These are phyloP conservation scores for Xylaria digitata DNA, from an alignment of 2,329 filamentous ascomycete genomes.

Conservation along the genomic window DNA sequence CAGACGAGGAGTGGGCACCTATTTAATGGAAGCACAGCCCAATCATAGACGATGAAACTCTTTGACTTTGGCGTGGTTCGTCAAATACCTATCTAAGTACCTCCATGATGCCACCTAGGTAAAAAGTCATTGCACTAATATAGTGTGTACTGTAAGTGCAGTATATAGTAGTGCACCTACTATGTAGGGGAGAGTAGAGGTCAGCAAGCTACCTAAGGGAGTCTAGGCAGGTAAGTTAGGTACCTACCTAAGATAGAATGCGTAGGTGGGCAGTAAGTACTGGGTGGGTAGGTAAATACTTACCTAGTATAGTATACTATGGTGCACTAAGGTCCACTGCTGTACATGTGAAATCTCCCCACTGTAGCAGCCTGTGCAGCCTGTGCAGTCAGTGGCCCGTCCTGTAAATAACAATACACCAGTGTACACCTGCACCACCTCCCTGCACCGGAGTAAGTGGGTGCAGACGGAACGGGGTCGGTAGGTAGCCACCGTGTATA, in stretches of 20 bases:
- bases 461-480: constrained; percentile 31
- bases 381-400: too few species aligned
- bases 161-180: too few species aligned
- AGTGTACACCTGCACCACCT: neutral
- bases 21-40: constrained; percentile 29
- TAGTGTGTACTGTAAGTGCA: neutral
- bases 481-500: constrained; percentile 37
- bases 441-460: constrained; percentile 25
- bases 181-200: too few species aligned
- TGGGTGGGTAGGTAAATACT: neutral
- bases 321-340: too few species aligned
- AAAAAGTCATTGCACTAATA: neutral
- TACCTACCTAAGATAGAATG: too few species aligned
- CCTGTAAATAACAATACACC: neutral
- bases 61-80: constrained; percentile 20
- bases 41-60: constrained; percentile 44
- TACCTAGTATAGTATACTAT: neutral
- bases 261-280: neutral
- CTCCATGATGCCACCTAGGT: constrained; percentile 29
- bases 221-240: too few species aligned
- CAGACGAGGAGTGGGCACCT: constrained; percentile 7
- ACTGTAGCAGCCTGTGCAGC: neutral
- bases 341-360: neutral
- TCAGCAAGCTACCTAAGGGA: too few species aligned
- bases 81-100: too few species aligned